Conservation (phyloP, 345 rosid genomes). For the Raphanus sativus region DNA sequence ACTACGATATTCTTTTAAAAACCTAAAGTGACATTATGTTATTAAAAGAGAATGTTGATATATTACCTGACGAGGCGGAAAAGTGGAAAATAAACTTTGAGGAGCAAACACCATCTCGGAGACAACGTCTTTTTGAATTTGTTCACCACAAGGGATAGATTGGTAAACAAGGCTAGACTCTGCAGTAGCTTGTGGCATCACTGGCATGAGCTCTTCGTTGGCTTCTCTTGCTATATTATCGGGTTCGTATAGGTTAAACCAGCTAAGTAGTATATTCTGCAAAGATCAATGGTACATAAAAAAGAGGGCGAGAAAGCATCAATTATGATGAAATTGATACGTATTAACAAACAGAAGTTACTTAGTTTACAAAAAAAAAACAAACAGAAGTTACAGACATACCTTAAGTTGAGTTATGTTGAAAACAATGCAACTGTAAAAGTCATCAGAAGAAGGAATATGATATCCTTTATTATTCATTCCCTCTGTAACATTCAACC, state of each 20-base stretch:
- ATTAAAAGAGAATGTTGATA: background rate
- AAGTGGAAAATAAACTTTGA: conserved; percentile 9
- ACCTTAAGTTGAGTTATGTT: background rate
- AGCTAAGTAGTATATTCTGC: background rate
- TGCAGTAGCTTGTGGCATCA: background rate
- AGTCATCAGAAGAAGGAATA: background rate
- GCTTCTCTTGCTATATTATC: background rate
- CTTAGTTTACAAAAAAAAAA: too few species aligned
- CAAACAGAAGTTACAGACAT: background rate
- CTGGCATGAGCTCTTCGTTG: conserved; percentile 6
- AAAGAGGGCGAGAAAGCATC: background rate
- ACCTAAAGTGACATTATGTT: background rate
- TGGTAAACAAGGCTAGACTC: background rate
- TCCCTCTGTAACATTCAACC: background rate
- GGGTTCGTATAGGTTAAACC: background rate
- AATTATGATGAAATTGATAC: background rate
- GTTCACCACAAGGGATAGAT: background rate
- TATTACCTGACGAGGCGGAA: background rate
- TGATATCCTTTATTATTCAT: background rate
- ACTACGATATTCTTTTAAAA: background rate
- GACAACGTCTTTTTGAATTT: background rate
- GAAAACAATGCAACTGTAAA: background rate
- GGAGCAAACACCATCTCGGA: background rate
- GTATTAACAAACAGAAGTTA: background rate
- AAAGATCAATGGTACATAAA: background rate